These are phyloP conservation scores for Wakefieldia striispora DNA, from an alignment of 768 basidiomycete genomes.

Conservation along the genomic window DNA sequence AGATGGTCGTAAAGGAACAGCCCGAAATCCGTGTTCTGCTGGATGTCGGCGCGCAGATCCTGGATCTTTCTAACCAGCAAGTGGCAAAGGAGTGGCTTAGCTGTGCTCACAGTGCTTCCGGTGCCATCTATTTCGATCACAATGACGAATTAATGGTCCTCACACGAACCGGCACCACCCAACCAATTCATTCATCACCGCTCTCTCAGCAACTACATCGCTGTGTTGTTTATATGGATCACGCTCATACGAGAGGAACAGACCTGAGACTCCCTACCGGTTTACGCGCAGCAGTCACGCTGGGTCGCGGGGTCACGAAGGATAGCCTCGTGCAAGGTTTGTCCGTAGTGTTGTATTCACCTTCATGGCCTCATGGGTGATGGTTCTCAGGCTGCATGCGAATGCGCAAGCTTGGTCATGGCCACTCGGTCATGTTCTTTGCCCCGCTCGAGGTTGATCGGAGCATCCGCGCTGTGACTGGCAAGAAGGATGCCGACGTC, in stretches of 20 bases:
- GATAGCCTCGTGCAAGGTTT: constrained; percentile 16
- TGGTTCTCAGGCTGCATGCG: constrained; percentile 56
- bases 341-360: too few species aligned
- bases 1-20: too few species aligned
- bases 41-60: constrained; percentile 54
- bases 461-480: constrained; percentile 31
- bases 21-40: constrained; percentile 42
- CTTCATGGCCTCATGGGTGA: too few species aligned
- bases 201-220: neutral
- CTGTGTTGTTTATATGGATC: constrained; percentile 13
- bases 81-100: constrained; percentile 45
- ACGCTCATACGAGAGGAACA: constrained; percentile 19
- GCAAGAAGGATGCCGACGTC: neutral
- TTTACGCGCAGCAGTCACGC: constrained; percentile 14
- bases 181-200: constrained; percentile 33
- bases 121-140: constrained; percentile 24
- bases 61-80: constrained; percentile 44
- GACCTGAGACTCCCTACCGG: constrained; percentile 13
- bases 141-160: constrained; percentile 25
- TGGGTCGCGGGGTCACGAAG: constrained; percentile 15
- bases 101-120: neutral
- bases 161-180: constrained; percentile 37
- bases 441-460: constrained; percentile 44
- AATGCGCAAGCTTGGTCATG: constrained; percentile 48
- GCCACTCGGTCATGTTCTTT: constrained; percentile 48